phyloP scores from a whole-genome alignment of 495 filamentous ascomycete species.

The Arthonia radiata region DNA sequence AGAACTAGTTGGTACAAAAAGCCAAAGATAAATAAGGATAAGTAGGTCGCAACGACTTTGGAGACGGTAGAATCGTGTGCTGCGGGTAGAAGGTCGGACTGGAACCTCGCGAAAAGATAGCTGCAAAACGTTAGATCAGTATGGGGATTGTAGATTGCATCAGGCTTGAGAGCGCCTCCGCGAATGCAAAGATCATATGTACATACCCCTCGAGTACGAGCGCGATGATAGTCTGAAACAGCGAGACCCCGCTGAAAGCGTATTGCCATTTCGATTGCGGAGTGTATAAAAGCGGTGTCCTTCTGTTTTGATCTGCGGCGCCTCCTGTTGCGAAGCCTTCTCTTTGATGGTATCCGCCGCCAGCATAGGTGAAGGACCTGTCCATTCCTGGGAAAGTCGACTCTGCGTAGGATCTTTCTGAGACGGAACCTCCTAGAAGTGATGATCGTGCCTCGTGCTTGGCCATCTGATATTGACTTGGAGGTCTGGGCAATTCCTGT shows the following conservation, averaged over 20 bases:
- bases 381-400: too few relatives aligned
- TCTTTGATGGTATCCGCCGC: conserved; percentile 27
- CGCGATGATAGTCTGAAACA: conserved; percentile 51
- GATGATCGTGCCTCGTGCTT: conserved; percentile 37
- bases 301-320: conserved; percentile 4
- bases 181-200: conserved; percentile 1
- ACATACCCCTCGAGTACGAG: conserved; percentile 72
- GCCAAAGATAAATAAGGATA: conserved; percentile 91
- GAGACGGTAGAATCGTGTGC: conserved; percentile 15
- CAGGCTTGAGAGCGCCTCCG: conserved; percentile 1
- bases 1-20: conserved; percentile 77
- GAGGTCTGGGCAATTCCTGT: too few relatives aligned
- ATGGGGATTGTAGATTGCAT: conserved; percentile 1
- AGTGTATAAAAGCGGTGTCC: conserved; percentile 30
- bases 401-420: conserved; percentile 28
- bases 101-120: conserved; percentile 48
- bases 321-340: conserved; percentile 23
- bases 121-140: conserved; percentile 26
- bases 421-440: conserved; percentile 33
- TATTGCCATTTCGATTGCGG: conserved; percentile 73
- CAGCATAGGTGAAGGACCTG: conserved; percentile 10
- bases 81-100: conserved; percentile 22
- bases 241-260: conserved; percentile 49
- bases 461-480: too few relatives aligned
- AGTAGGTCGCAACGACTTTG: conserved; percentile 64